These are phyloP conservation scores for Penicillium corylophilum DNA, from an alignment of 2,329 filamentous ascomycete genomes.

Conservation along the genomic window DNA sequence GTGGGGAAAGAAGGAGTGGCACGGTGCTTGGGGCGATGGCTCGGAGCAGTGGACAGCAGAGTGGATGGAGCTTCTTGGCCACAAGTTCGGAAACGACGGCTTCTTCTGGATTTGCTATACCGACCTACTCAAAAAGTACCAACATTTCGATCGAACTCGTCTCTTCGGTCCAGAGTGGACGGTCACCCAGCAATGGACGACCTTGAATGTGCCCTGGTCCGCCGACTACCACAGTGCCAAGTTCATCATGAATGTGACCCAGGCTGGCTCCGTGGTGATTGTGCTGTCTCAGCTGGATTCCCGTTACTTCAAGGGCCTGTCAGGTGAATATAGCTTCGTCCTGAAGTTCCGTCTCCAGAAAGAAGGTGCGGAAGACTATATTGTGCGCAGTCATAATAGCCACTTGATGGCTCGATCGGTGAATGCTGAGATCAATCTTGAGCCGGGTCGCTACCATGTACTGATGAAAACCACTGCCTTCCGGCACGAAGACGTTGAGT, in stretches of 20 bases:
- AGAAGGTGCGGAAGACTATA: constrained; percentile 60
- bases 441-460: constrained; percentile 72
- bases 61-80: constrained; percentile 69
- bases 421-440: constrained; percentile 72
- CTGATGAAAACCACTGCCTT: constrained; percentile 71
- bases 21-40: constrained; percentile 77
- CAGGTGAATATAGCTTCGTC: constrained; percentile 57
- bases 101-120: constrained; percentile 62
- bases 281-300: constrained; percentile 58
- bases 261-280: constrained; percentile 56
- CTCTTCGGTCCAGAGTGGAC: constrained; percentile 62
- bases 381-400: constrained; percentile 56
- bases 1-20: constrained; percentile 80
- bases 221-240: constrained; percentile 62
- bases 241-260: constrained; percentile 55
- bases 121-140: constrained; percentile 59
- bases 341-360: constrained; percentile 61
- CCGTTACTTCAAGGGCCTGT: constrained; percentile 59
- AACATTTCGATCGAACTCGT: constrained; percentile 60
- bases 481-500: constrained; percentile 50
- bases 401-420: constrained; percentile 70
- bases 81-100: constrained; percentile 76
- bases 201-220: constrained; percentile 59
- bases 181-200: constrained; percentile 62
- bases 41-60: constrained; percentile 82